Conservation (phyloP, 257 asterid species). For the Solanum lycopersicoides region DNA sequence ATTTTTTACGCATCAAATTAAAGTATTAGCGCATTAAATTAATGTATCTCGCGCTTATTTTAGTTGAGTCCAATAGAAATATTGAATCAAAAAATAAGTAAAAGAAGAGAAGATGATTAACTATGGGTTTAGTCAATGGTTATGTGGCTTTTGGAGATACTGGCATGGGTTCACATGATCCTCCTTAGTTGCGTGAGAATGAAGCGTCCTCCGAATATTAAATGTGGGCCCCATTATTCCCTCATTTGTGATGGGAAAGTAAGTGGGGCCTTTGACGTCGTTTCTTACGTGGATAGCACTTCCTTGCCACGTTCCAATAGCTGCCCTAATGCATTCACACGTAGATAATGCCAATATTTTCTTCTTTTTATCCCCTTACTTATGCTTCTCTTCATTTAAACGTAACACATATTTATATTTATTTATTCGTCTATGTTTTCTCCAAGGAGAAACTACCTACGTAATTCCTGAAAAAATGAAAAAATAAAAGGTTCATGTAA, state of each 20-base stretch:
- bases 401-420: neutral
- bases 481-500: too few relatives aligned
- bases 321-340: neutral
- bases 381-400: neutral
- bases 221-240: neutral
- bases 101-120: neutral
- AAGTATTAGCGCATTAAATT: too few relatives aligned
- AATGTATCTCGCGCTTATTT: too few relatives aligned
- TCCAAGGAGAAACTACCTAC: too few relatives aligned
- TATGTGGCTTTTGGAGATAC: neutral
- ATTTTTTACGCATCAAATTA: too few relatives aligned
- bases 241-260: neutral
- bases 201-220: neutral
- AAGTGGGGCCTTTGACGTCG: neutral
- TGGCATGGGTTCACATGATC: neutral
- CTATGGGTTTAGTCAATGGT: neutral
- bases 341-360: neutral
- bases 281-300: constrained; percentile 14
- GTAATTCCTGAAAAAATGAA: too few relatives aligned
- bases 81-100: too few relatives aligned
- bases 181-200: constrained; percentile 10
- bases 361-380: neutral
- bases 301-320: neutral
- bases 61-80: too few relatives aligned
- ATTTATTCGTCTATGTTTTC: too few relatives aligned